Conservation (phyloP, 1,284 basidiomycete species). For the Malassezia caprae region DNA sequence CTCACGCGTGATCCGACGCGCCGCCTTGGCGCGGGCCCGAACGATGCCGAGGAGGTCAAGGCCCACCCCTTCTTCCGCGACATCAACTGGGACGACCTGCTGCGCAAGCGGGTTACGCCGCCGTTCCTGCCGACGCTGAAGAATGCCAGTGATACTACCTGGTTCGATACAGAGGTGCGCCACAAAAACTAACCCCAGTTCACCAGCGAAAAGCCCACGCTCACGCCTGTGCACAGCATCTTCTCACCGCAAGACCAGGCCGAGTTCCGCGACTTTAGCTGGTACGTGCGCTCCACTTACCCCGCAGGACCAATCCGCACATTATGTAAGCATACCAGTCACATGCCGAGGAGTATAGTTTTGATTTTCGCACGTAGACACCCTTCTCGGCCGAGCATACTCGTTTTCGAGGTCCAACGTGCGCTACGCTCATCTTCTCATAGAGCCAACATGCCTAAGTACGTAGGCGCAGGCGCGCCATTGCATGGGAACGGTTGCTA, state of each 20-base stretch:
- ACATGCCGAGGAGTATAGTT: constrained; percentile 18
- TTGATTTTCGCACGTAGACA: constrained; percentile 14
- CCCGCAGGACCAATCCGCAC: constrained; percentile 12
- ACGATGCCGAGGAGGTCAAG: constrained; percentile 95
- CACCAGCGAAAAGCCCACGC: constrained; percentile 86
- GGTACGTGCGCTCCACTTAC: constrained; percentile 21
- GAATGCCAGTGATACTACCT: constrained; percentile 54
- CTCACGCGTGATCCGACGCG: constrained; percentile 84
- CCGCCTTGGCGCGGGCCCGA: constrained; percentile 84
- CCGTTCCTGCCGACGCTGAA: constrained; percentile 92
- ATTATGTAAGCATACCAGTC: constrained; percentile 10
- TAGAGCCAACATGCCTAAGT: constrained; percentile 42
- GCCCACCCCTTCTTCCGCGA: constrained; percentile 96
- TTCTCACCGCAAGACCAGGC: constrained; percentile 82
- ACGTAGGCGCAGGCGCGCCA: constrained; percentile 18
- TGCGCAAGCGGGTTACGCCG: constrained; percentile 89
- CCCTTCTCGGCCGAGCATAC: constrained; percentile 4
- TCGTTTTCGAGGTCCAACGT: constrained; percentile 6
- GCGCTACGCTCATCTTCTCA: constrained; percentile 13
- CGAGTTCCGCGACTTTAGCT: constrained; percentile 41
- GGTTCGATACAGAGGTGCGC: constrained; percentile 74
- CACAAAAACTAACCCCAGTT: constrained; percentile 52
- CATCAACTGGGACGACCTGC: constrained; percentile 87
- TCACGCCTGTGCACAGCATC: constrained; percentile 93
- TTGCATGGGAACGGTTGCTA: constrained; percentile 11